Conservation (phyloP, 805 yeast genomes). For the Metschnikowia colocasiae region DNA sequence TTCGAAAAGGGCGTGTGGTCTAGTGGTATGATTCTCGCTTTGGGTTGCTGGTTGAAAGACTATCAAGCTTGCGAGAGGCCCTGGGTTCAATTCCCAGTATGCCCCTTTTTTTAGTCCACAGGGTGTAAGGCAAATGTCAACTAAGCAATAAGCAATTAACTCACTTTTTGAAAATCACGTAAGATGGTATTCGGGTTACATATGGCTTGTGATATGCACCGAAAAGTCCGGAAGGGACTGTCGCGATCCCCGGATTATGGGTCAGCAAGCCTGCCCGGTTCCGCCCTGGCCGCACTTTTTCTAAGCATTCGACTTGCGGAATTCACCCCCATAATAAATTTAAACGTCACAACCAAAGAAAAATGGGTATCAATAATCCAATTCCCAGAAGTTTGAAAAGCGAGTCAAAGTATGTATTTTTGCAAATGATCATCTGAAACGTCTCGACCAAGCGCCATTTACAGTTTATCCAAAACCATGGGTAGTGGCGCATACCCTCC, state of each 20-base stretch:
- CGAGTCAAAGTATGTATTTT: conserved; percentile 69
- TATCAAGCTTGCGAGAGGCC: conserved; percentile 48
- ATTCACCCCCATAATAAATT: background rate
- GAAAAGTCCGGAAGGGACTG: background rate
- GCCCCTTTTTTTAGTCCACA: conserved; percentile 27
- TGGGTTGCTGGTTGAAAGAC: conserved; percentile 7
- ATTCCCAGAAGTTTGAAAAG: conserved; percentile 84
- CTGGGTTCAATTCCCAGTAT: conserved; percentile 59
- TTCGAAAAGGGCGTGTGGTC: conserved; percentile 18
- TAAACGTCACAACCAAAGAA: background rate
- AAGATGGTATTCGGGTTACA: background rate
- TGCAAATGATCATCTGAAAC: background rate
- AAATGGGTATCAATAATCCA: conserved; percentile 77
- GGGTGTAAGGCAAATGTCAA: too few relatives aligned
- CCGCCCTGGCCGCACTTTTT: conserved; percentile 4
- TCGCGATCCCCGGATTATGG: conserved; percentile 6
- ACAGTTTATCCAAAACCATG: background rate
- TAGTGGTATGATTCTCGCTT: conserved; percentile 22
- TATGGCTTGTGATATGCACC: background rate
- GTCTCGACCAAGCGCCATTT: too few relatives aligned
- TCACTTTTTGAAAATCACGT: background rate
- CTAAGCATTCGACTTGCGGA: conserved; percentile 1
- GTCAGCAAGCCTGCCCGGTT: background rate
- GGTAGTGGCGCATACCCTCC: background rate
- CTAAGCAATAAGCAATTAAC: background rate